phyloP scores from a whole-genome alignment of 306 rosid species.

The Luffa aegyptiaca region DNA sequence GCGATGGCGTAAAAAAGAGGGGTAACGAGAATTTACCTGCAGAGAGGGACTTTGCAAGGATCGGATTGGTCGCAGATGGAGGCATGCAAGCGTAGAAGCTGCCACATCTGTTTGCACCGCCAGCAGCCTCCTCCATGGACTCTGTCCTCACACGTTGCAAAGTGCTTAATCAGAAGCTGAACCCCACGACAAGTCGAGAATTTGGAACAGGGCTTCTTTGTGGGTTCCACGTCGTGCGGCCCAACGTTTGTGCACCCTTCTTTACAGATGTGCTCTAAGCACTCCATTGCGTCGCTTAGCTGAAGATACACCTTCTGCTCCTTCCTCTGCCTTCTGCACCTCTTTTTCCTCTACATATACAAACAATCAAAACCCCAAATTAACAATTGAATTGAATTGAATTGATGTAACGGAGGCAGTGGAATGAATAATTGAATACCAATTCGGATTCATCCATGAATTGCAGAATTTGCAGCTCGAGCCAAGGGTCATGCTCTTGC shows the following conservation, averaged over 20 bases:
- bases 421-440: constrained; percentile 20
- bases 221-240: constrained; percentile 36
- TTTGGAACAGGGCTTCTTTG: constrained; percentile 22
- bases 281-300: constrained; percentile 45
- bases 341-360: constrained; percentile 27
- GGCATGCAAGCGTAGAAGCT: constrained; percentile 46
- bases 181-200: constrained; percentile 49
- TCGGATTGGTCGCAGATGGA: constrained; percentile 38
- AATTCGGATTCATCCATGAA: constrained; percentile 74
- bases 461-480: constrained; percentile 66
- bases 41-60: constrained; percentile 46
- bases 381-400: not conserved
- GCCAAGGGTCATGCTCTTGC: constrained; percentile 63
- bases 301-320: constrained; percentile 39
- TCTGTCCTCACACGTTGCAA: constrained; percentile 33
- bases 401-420: not conserved
- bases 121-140: constrained; percentile 42
- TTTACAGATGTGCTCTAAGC: constrained; percentile 41
- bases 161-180: constrained; percentile 40
- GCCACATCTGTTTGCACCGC: constrained; percentile 61
- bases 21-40: constrained; percentile 20
- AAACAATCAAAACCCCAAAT: not conserved
- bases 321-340: constrained; percentile 27
- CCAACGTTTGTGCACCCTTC: constrained; percentile 51
- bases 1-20: not conserved